Evolutionary conservation across 257 asterid species (phyloP), one percentile per base, ranked within the genome.

Genomic region (Handroanthus guayacan): DNA sequence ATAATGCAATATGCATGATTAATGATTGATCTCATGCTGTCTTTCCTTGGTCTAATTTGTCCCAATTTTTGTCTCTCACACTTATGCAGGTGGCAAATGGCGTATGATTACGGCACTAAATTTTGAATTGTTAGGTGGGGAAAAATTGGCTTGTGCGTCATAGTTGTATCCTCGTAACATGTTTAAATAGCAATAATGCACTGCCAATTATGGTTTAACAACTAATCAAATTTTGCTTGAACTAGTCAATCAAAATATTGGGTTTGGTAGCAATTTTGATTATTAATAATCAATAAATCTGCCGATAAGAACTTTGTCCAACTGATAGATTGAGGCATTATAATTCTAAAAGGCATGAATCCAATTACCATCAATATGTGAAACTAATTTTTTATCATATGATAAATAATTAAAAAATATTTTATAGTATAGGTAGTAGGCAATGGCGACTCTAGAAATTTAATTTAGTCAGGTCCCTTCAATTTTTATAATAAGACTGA

Each of bases 131-230:
- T 1, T 8, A 41, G 45, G 45, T 41, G 5, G 0, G 7, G 45
- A 41, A 5, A 1, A 25, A 11, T 41, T 16, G 55, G 6, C 48
- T 45, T 20, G 57, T 43, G 34, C 41, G 41, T 8, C 18, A 6
- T 20, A 43, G 3, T 60, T 13, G 68, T 43, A 43, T 25, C 3
- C n/a, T 8, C 44, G 6, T 25, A 57, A 56, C 67, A 34, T 17
- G 43, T 57, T 71, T 9, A 61, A 60, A 47, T 25, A 25, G 31
- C 47, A 62, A 47, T 74, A 39, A 36, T 13, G 16, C 70, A 73
- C 13, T 14, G 50, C 18, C 45, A 74, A 75, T 75, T 64, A 75
- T 75, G 52, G 79, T 63, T 75, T 14, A 63, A 74, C 65, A 13
- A 62, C 78, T 12, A 64, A 6, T 3, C 20, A 6, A 10, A 50